Evolutionary conservation across 495 filamentous ascomycete species (phyloP), one percentile per base, ranked within the genome.

Genomic region (Cercophora sp.): DNA sequence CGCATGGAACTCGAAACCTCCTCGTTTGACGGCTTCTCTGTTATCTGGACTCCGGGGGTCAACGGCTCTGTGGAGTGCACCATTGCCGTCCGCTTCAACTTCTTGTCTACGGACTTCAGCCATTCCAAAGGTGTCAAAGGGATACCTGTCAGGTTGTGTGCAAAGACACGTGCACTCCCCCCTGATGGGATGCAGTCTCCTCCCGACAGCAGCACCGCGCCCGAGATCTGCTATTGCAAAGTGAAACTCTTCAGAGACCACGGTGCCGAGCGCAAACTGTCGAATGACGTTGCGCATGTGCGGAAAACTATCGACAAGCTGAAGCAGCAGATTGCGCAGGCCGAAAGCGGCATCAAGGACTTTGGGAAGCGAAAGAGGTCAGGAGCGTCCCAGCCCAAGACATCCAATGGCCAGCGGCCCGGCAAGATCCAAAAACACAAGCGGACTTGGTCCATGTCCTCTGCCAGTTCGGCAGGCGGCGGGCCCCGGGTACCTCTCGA

Each of bases 41-140:
- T 96, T 11, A 82, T 82, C 22, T 98, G 93, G 93, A 87, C 82
- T 1, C 84, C 87, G 0, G 79, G 82, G 18, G 60, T 79, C 20
- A 79, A 78, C 46, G 80, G 79, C 0, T 58, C 70, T 1, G 72
- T 85, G 6, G 86, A 95, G 46, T 93, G 88, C 69, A 84, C 78
- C 22, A 80, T 98, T 27, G 83, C 89, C 11, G 87, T 97, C 13
- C 88, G 91, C 39, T 98, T 96, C 78, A 96, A 98, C 67, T 98
- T 98, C 62, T 78, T 97, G 0, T 98, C 93, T 0, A 98, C 92
- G 10, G 93, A 98, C 63, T 98, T 97, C 64, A 97, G 91, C 64
- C 91, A 96, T 60, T 96, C 93, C 5, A 97, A 98, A 58, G 93
- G 93, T 24, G 92, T 98, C 24, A 97, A 96, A 66, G 93, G 93